Evolutionary conservation across 1,284 basidiomycete species (phyloP).

Genomic region (Ganoderma lucidum): DNA sequence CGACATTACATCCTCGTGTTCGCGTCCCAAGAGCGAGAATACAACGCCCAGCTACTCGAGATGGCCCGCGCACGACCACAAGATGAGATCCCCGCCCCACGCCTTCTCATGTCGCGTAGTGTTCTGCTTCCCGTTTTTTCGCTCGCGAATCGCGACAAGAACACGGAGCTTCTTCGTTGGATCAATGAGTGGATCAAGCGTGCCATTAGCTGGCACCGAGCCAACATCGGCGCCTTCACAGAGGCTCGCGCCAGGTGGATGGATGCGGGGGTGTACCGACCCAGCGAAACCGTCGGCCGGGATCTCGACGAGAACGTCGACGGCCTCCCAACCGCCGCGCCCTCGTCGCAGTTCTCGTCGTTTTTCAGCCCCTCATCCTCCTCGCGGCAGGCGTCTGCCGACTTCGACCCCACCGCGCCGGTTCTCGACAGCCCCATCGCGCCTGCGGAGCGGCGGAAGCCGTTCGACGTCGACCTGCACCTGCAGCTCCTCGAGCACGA

Average conservation of each 20-base stretch:
- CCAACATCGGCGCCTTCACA: constrained; percentile 54
- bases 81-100: constrained; percentile 53
- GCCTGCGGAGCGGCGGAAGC: constrained; percentile 36
- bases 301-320: constrained; percentile 13
- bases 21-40: constrained; percentile 55
- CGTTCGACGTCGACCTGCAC: constrained; percentile 63
- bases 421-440: neutral
- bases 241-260: constrained; percentile 38
- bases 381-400: neutral
- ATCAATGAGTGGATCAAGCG: constrained; percentile 52
- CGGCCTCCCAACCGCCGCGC: constrained; percentile 17
- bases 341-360: constrained; percentile 28
- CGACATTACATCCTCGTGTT: constrained; percentile 78
- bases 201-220: constrained; percentile 54
- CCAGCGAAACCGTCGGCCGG: constrained; percentile 3
- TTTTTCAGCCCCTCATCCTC: constrained; percentile 35
- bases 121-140: constrained; percentile 65
- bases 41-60: constrained; percentile 32
- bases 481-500: constrained; percentile 62
- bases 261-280: constrained; percentile 22
- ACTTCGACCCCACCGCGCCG: neutral
- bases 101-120: constrained; percentile 58
- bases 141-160: constrained; percentile 62
- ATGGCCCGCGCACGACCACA: constrained; percentile 29
- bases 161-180: constrained; percentile 65